These are phyloP conservation scores for Xylariaceae sp. DNA, from an alignment of 2,329 filamentous ascomycete genomes.

Conservation along the genomic window DNA sequence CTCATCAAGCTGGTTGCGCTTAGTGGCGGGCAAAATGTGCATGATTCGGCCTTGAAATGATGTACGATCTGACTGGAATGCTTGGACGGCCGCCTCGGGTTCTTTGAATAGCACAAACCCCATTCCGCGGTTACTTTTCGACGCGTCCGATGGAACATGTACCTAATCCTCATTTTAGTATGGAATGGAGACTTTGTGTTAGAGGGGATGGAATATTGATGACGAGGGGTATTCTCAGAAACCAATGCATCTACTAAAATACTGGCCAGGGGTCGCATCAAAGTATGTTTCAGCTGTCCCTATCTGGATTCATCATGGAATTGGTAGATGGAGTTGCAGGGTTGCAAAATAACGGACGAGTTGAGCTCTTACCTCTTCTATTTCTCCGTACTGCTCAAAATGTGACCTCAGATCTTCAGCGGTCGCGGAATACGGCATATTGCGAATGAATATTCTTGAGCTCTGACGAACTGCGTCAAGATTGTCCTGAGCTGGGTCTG, in stretches of 20 bases:
- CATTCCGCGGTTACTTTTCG: constrained; percentile 80
- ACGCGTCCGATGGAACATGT: constrained; percentile 74
- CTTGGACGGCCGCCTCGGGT: constrained; percentile 69
- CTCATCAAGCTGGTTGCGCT: constrained; percentile 82
- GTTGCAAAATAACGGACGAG: constrained; percentile 16
- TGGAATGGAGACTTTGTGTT: constrained; percentile 23
- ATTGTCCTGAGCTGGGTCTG: constrained; percentile 39
- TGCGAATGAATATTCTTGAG: constrained; percentile 81
- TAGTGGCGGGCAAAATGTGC: constrained; percentile 84
- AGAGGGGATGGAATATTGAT: constrained; percentile 26
- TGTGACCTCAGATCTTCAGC: constrained; percentile 72
- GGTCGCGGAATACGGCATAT: constrained; percentile 76
- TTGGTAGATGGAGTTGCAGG: constrained; percentile 15
- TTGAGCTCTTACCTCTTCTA: constrained; percentile 77
- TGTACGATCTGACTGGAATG: constrained; percentile 78
- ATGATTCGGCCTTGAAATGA: constrained; percentile 90
- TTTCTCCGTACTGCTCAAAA: constrained; percentile 69
- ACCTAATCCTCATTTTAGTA: constrained; percentile 62
- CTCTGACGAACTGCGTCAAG: constrained; percentile 67
- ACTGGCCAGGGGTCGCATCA: constrained; percentile 87
- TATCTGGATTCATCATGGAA: constrained; percentile 98
- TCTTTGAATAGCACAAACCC: constrained; percentile 80
- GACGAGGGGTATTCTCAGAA: constrained; percentile 60
- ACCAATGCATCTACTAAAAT: constrained; percentile 99
- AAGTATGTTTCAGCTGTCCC: constrained; percentile 95